Conservation (phyloP, 768 basidiomycete genomes). For the Cystobasidium ongulense region DNA sequence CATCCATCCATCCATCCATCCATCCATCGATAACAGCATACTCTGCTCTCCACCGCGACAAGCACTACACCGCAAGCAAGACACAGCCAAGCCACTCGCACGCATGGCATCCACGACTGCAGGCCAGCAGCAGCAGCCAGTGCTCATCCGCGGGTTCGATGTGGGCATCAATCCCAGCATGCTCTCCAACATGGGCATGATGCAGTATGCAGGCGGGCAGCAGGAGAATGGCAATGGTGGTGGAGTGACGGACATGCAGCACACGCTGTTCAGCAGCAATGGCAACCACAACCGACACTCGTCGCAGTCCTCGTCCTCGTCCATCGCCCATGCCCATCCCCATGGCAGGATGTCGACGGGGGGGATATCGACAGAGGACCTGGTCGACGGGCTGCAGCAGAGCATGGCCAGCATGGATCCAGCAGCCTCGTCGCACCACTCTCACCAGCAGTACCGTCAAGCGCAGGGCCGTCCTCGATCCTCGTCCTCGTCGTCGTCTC, state of each 20-base stretch:
- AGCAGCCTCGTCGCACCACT: not conserved
- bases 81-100: no score
- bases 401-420: slow-evolving; percentile 10
- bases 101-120: not conserved
- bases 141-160: not conserved
- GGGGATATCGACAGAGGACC: not conserved
- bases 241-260: no score
- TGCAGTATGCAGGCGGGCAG: not conserved
- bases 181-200: not conserved
- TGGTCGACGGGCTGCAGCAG: not conserved
- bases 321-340: not conserved
- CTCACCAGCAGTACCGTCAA: not conserved
- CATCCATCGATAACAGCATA: not conserved
- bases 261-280: not conserved
- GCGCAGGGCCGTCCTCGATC: not conserved
- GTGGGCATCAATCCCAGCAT: not conserved
- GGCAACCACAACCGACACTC: not conserved
- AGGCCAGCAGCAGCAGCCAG: not conserved
- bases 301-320: not conserved
- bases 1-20: no score
- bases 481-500: not conserved
- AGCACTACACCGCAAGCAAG: no score
- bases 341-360: not conserved
- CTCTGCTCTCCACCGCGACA: not conserved
- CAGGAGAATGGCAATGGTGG: not conserved